Base-by-base conservation (phyloP, 1,284 basidiomycete species). In the Malassezia sp. region DNA sequence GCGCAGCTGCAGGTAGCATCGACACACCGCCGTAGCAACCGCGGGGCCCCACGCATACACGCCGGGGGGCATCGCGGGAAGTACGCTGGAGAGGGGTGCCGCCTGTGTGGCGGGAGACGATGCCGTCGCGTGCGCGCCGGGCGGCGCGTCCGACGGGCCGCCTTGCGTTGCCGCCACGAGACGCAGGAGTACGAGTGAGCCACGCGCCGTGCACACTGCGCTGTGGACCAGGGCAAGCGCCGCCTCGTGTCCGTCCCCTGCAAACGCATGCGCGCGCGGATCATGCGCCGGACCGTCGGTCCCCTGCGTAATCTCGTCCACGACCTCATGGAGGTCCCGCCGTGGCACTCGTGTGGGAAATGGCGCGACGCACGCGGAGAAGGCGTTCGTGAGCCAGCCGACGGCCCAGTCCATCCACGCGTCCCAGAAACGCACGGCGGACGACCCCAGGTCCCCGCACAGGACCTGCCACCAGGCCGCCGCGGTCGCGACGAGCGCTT, bases 381-480 rank as follows among this genome's bases (percentile, higher is more conserved):
- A 34, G 1, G 48, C 48, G 7, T 50, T 8, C n/a, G 38, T 20
- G 15, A 45, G 22, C 42, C 42, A 50, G 20, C 21, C 38, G 12
- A 21, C 27, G 21, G 27, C 18, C 48, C 48, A 50, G 27, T 50
- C 48, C 37, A 50, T 41, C 22, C 15, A 36, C 11, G 48, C 48
- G 28, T 45, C 35, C 48, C 48, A 50, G 29, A 39, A 50, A 2
- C 41, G 42, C 21, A 50, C 32, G 5, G 18, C 23, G 14, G 39
- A n/a, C 5, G 33, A n/a, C 23, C 42, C 48, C 9, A 50, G 15
- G 3, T 31, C 26, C 6, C 9, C 12, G 11, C 31, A 23, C 28
- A 50, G 29, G 5, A 14, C 15, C 2, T 9, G n/a, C 5, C 24
- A 29, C 30, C 31, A 28, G 5, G 21, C 14, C 5, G 17, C 15